These are phyloP conservation scores for Pyricularia pennisetigena DNA, from an alignment of 2,329 filamentous ascomycete species.

Conservation along the genomic window DNA sequence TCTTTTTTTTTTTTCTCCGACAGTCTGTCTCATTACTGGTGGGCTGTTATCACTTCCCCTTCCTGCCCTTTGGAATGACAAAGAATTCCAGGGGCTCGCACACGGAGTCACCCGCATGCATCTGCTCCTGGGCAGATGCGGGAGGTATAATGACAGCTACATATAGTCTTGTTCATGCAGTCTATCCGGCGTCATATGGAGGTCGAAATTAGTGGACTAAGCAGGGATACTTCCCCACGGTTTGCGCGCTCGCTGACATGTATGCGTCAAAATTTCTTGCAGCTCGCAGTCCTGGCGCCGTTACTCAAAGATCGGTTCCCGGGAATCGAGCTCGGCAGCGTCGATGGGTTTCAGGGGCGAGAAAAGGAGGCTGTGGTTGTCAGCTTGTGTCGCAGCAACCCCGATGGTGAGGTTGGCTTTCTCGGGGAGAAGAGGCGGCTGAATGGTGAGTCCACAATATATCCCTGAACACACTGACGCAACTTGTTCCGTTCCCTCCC, in stretches of 20 bases:
- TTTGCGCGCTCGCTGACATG: not conserved
- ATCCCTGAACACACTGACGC: not conserved
- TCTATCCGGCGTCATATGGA: not conserved
- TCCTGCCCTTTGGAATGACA: not conserved
- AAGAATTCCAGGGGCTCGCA: not conserved
- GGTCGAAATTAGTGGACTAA: not conserved
- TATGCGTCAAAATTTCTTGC: not conserved
- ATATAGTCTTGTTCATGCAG: not conserved
- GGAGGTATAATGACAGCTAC: not conserved
- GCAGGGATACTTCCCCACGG: not conserved
- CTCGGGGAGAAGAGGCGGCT: constrained; percentile 82
- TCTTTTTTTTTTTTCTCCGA: no score
- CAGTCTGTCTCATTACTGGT: not conserved
- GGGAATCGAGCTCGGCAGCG: constrained; percentile 86
- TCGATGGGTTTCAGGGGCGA: constrained; percentile 89
- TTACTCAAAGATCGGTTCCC: constrained; percentile 70
- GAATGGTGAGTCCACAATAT: constrained; percentile 53
- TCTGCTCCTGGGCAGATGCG: not conserved
- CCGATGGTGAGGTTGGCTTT: constrained; percentile 82
- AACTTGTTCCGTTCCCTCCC: not conserved
- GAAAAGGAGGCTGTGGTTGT: constrained; percentile 95
- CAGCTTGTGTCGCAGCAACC: constrained; percentile 87
- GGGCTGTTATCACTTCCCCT: not conserved
- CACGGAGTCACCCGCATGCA: not conserved
- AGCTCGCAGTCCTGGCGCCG: constrained; percentile 69